Conservation (phyloP, 1,284 basidiomycete genomes). For the Apiotrichum akiyoshidainum region DNA sequence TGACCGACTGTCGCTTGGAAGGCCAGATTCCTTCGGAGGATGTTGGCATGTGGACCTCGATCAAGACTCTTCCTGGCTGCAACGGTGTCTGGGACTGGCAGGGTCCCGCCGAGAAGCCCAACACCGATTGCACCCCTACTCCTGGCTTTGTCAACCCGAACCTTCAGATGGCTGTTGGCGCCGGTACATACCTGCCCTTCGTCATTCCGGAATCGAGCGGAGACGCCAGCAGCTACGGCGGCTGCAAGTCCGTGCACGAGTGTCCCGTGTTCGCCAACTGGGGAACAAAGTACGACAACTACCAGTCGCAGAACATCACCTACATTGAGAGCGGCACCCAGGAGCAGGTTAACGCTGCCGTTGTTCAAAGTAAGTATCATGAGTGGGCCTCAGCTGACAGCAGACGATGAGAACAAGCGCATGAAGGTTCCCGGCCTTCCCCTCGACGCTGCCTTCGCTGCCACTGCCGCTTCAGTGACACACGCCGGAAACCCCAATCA, state of each 20-base stretch:
- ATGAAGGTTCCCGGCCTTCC: no score
- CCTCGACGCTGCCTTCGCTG: no score
- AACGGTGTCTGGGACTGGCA: conserved; percentile 17
- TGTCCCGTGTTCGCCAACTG: not conserved
- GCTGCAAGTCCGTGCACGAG: not conserved
- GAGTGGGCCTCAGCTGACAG: no score
- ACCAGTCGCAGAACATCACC: not conserved
- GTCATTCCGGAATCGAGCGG: not conserved
- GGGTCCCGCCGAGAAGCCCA: not conserved
- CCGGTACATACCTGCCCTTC: not conserved
- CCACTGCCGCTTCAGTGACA: no score
- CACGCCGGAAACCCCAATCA: no score
- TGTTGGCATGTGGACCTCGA: conserved; percentile 27
- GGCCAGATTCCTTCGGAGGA: conserved; percentile 5
- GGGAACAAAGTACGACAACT: not conserved
- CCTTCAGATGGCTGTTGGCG: not conserved
- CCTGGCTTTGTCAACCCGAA: conserved; percentile 11
- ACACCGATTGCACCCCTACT: not conserved
- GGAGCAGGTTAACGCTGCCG: not conserved
- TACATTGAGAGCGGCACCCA: not conserved
- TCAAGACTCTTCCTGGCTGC: conserved; percentile 8
- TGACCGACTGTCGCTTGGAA: not conserved
- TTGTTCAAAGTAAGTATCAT: not conserved
- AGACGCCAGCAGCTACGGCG: not conserved
- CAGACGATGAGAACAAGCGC: no score